These are phyloP conservation scores for Acacia melanoxylon DNA, from an alignment of 306 rosid species.

Conservation along the genomic window DNA sequence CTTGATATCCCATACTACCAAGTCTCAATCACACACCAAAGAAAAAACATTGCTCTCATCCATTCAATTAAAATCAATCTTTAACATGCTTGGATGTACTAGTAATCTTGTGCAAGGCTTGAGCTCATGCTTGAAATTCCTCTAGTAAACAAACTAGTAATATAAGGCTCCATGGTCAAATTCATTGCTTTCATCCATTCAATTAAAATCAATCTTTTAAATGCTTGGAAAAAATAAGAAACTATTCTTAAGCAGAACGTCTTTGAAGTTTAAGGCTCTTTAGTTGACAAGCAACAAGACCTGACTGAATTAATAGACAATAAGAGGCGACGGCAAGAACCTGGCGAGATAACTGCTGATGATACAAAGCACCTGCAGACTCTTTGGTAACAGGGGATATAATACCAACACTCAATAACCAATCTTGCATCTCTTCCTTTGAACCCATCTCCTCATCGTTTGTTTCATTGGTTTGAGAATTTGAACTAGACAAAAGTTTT, in stretches of 20 bases:
- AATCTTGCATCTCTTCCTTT: conserved; percentile 95
- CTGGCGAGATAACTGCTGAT: conserved; percentile 96
- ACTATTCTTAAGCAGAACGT: not conserved
- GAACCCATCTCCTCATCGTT: conserved; percentile 89
- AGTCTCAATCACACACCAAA: no score
- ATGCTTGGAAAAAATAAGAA: not conserved
- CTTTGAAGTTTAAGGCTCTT: conserved; percentile 14
- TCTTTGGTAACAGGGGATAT: conserved; percentile 96
- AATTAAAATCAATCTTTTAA: not conserved
- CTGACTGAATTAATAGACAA: not conserved
- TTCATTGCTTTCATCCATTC: not conserved
- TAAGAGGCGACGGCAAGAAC: conserved; percentile 40
- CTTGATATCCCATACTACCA: no score
- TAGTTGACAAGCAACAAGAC: not conserved
- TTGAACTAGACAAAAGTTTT: conserved; percentile 76
- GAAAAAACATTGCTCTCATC: not conserved
- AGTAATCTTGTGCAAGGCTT: not conserved
- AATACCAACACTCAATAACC: conserved; percentile 92
- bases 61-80: not conserved
- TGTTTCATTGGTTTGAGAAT: conserved; percentile 53
- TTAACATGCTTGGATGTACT: conserved; percentile 1
- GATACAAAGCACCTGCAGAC: conserved; percentile 95
- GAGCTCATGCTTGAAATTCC: not conserved
- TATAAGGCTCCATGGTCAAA: conserved; percentile 2
- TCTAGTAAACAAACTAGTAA: conserved; percentile 17